phyloP scores from a whole-genome alignment of 2,329 filamentous ascomycete genomes.

The Paracorniculantispora psalliotae region DNA sequence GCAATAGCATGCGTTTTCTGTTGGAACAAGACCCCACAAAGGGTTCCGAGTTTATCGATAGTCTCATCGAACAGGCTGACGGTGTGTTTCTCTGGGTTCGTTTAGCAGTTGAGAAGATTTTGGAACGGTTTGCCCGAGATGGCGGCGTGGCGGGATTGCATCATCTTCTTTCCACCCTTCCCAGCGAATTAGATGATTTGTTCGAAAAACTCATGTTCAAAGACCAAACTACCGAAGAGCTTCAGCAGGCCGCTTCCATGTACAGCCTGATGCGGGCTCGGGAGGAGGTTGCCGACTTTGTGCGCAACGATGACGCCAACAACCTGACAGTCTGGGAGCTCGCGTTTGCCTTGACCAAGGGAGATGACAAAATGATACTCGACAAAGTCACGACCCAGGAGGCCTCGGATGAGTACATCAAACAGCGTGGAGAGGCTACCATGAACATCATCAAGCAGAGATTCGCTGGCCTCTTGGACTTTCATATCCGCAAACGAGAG shows the following conservation, averaged over 20 bases:
- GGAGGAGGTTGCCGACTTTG: slow-evolving; percentile 29
- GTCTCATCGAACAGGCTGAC: slow-evolving; percentile 22
- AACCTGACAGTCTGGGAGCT: slow-evolving; percentile 30
- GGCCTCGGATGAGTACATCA: slow-evolving; percentile 17
- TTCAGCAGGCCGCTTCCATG: slow-evolving; percentile 21
- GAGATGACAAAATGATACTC: slow-evolving; percentile 19
- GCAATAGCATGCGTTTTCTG: slow-evolving; percentile 14
- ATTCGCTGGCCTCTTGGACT: slow-evolving; percentile 24
- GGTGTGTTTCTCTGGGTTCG: slow-evolving; percentile 32
- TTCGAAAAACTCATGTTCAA: slow-evolving; percentile 28
- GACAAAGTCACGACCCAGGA: slow-evolving; percentile 18
- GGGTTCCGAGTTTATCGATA: slow-evolving; percentile 13
- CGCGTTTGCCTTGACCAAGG: slow-evolving; percentile 23
- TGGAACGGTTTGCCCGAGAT: slow-evolving; percentile 15
- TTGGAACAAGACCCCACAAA: slow-evolving; percentile 12
- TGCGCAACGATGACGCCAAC: slow-evolving; percentile 27
- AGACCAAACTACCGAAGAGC: slow-evolving; percentile 18
- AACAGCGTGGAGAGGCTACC: slow-evolving; percentile 17
- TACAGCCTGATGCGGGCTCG: slow-evolving; percentile 27
- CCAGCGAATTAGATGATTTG: slow-evolving; percentile 24
- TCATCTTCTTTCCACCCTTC: slow-evolving; percentile 17
- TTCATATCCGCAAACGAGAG: slow-evolving; percentile 17
- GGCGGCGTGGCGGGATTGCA: slow-evolving; percentile 10
- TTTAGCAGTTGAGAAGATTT: slow-evolving; percentile 25
- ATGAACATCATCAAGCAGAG: slow-evolving; percentile 15